These are phyloP conservation scores for Brassica cretica DNA, from an alignment of 345 rosid species.

Conservation along the genomic window DNA sequence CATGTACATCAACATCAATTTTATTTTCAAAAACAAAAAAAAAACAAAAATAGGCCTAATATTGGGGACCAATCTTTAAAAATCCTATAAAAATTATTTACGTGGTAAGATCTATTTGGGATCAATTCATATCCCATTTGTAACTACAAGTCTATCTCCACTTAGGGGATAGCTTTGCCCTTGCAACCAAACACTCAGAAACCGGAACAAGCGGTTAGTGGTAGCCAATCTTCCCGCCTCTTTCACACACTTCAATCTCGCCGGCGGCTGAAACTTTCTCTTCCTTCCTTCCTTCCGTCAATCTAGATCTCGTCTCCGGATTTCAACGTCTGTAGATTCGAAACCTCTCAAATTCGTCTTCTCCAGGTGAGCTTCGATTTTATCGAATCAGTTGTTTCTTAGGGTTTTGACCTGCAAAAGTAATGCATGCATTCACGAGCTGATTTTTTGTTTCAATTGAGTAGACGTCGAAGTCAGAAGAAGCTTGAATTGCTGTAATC, in stretches of 20 bases:
- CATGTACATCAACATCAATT: too few species aligned
- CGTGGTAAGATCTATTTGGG: too few species aligned
- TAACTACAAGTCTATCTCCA: too few species aligned
- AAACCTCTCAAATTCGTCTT: neutral
- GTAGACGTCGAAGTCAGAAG: neutral
- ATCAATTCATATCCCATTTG: too few species aligned
- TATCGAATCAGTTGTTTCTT: neutral
- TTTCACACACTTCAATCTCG: conserved; percentile 33
- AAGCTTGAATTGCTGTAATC: conserved; percentile 13
- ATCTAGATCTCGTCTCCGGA: neutral
- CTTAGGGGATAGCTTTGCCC: too few species aligned
- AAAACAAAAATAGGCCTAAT: too few species aligned
- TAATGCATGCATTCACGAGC: neutral
- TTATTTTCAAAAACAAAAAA: too few species aligned
- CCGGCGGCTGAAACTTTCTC: conserved; percentile 34
- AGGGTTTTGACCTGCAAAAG: conserved; percentile 24
- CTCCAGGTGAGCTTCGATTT: conserved; percentile 26
- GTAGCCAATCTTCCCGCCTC: conserved; percentile 37
- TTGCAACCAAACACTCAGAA: conserved; percentile 17
- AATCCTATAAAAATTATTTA: too few species aligned
- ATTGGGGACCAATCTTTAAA: too few species aligned
- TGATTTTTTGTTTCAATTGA: conserved; percentile 4
- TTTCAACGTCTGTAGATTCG: neutral
- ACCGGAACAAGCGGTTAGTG: conserved; percentile 9
- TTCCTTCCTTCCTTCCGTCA: conserved; percentile 18